Evolutionary conservation across 177 flowering plant genomes (phyloP), one percentile per base, ranked within the genome.

Genomic region (Vitis hybrid): DNA sequence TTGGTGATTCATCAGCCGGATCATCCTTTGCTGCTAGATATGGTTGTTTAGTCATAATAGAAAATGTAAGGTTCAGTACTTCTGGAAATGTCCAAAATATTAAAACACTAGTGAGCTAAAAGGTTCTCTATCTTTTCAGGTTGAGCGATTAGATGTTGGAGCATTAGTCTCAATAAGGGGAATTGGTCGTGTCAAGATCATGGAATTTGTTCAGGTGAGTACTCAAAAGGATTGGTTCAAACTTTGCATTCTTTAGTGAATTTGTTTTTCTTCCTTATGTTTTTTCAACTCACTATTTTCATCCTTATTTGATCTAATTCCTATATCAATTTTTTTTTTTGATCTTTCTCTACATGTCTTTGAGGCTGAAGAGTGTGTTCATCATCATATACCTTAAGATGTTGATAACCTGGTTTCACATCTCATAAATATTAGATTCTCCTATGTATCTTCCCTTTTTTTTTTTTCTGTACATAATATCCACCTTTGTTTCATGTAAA

Each of bases 161-260:
- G 93, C 91, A 68, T 70, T 87, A 51, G 87, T 89, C 67, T 78
- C 86, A 13, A 85, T 87, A 68, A 78, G 93, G 69, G 91, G 93
- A 64, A 77, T 89, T 69, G 82, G 91, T 48, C 91, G 93, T 60
- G 91, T 87, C 62, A 85, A 75, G 74, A 74, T 89, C 48, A 56
- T 80, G 55, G 68, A 83, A 27, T 82, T 86, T 55, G 11, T 76
- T 62, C 84, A 86, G 76, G 90, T 76, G 54, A 72, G 82, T 68
- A 60, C 18, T n/a, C 56, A 60, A 56, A 12, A 61, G 74, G 46
- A 50, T 60, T 59, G 21, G 21, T 49, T 20, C 24, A 68, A 21
- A 32, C 14, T 13, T 11, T 14, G 0, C 35, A 10, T 1, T 48
- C 3, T n/a, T 68, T 27, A 27, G 15, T 58, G 41, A 13, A 21